These are phyloP conservation scores for Russula sp. DNA, from an alignment of 768 basidiomycete species.

Conservation along the genomic window DNA sequence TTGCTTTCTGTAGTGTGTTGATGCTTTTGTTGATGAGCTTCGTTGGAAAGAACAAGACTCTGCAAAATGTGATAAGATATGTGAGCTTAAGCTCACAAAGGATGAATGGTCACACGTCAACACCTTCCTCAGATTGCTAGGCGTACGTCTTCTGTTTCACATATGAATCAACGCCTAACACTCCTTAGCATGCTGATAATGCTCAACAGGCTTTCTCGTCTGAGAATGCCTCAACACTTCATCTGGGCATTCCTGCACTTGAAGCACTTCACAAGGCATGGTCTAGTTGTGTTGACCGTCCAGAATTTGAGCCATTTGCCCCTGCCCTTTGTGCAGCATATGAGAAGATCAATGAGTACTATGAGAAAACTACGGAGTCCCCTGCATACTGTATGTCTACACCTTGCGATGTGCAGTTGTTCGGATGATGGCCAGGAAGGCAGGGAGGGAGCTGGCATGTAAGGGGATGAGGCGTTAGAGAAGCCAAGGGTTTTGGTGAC, in stretches of 20 bases:
- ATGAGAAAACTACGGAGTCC: neutral
- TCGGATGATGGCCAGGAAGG: too few species aligned
- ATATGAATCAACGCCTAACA: neutral
- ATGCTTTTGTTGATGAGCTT: too few species aligned
- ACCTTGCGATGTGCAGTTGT: too few species aligned
- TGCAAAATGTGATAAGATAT: too few species aligned
- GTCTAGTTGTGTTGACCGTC: neutral
- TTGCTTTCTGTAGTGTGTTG: neutral
- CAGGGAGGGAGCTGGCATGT: too few species aligned
- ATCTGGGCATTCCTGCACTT: neutral
- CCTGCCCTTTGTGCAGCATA: neutral
- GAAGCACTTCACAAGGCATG: slow-evolving; percentile 4
- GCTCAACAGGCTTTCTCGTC: neutral
- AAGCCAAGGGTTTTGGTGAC: too few species aligned
- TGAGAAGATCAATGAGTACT: neutral
- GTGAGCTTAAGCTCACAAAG: too few species aligned
- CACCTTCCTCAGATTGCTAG: neutral
- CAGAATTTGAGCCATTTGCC: neutral
- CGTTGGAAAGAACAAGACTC: too few species aligned
- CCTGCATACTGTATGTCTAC: too few species aligned
- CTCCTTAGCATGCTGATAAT: neutral
- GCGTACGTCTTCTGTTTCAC: neutral
- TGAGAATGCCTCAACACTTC: neutral
- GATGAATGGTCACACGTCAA: neutral
- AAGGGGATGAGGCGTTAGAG: too few species aligned